A percentile compares a stretch with the other conserved stretches of the same genome.
Evolutionary conservation across 805 yeast genomes (phyloP).

Genomic region (Candida manassasensis): DNA sequence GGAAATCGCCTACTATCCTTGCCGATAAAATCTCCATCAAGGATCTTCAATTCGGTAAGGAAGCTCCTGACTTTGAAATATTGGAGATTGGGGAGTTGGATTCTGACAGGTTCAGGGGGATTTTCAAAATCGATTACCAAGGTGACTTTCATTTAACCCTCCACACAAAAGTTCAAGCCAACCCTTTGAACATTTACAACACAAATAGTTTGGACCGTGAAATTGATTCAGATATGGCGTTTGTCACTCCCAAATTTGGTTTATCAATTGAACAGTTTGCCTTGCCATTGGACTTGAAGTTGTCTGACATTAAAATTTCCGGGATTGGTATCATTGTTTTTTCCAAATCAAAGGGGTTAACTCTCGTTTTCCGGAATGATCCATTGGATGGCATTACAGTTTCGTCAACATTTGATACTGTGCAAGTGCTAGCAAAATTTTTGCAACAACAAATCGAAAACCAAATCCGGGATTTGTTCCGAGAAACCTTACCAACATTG

Average conservation of each 20-base stretch:
- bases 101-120: conserved; percentile 72
- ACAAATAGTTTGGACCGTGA: conserved; percentile 37
- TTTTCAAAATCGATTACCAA: conserved; percentile 67
- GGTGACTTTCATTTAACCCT: conserved; percentile 76
- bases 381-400: conserved; percentile 82
- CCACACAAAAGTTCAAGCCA: conserved; percentile 79
- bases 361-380: conserved; percentile 83
- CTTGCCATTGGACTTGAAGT: conserved; percentile 71
- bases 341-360: conserved; percentile 74
- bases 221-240: conserved; percentile 27
- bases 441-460: conserved; percentile 78
- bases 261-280: conserved; percentile 65
- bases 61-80: conserved; percentile 72
- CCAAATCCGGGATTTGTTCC: conserved; percentile 72
- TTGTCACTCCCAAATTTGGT: conserved; percentile 63
- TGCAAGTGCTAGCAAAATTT: conserved; percentile 78
- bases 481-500: conserved; percentile 80
- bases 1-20: conserved; percentile 63
- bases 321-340: conserved; percentile 86
- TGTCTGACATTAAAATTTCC: conserved; percentile 65
- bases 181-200: conserved; percentile 68
- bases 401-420: conserved; percentile 80
- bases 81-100: conserved; percentile 81
- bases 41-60: conserved; percentile 68
- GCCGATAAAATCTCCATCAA: conserved; percentile 65